phyloP scores from a whole-genome alignment of 1,284 basidiomycete genomes.

The Ceratorhiza oryzae-sativae region DNA sequence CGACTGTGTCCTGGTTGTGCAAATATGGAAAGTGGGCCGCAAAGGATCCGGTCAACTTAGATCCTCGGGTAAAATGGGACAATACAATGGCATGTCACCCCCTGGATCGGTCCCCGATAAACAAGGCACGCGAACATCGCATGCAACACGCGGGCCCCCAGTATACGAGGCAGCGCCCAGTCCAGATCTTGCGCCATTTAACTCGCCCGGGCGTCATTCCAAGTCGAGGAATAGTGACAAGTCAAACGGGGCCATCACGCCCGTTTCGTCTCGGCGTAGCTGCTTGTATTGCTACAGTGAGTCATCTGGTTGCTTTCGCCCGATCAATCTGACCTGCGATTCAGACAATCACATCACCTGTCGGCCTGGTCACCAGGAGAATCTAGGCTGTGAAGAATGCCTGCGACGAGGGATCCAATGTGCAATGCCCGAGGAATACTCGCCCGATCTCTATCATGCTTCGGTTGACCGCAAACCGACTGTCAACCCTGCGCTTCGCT shows the following conservation, averaged over 20 bases:
- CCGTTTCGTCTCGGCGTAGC: conserved; percentile 2
- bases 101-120: conserved; percentile 16
- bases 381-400: conserved; percentile 32
- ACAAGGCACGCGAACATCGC: conserved; percentile 1
- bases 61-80: neutral
- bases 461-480: conserved; percentile 24
- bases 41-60: conserved; percentile 3
- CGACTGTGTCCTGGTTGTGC: conserved; percentile 33
- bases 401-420: conserved; percentile 26
- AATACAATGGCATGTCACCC: conserved; percentile 15
- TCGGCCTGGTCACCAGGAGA: conserved; percentile 13
- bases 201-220: neutral
- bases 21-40: conserved; percentile 35
- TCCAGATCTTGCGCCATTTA: conserved; percentile 13
- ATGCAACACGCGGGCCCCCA: conserved; percentile 12
- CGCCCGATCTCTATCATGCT: conserved; percentile 25
- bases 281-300: conserved; percentile 33
- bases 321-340: neutral
- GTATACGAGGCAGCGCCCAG: conserved; percentile 27
- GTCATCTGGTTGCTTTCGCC: neutral
- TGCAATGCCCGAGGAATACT: conserved; percentile 17
- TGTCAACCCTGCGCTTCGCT: conserved; percentile 15
- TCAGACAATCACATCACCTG: conserved; percentile 13
- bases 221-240: conserved; percentile 4
- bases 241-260: conserved; percentile 4